Base-by-base conservation (phyloP, 2,329 filamentous ascomycete species). In the Pseudocercospora fijiensis region DNA sequence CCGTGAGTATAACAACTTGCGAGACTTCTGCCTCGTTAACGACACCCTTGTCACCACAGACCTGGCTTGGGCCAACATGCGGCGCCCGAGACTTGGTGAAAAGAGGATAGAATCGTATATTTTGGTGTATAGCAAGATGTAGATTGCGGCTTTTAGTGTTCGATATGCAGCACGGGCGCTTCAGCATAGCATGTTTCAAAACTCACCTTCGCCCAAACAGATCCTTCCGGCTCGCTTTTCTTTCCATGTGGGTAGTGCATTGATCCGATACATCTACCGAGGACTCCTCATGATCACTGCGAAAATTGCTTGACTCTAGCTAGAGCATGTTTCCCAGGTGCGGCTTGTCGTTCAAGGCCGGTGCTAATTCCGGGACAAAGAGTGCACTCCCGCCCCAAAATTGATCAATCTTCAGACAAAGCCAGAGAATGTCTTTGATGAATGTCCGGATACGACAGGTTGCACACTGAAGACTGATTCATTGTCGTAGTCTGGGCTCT, bases 11-110 rank as follows among this genome's bases (percentile, higher is more conserved):
- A 28, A 52, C 2, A 53, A 30, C 4, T 10, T 20, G 6, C 27
- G 20, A 37, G 24, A 37, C 10, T 65, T 63, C 51, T 27, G 41
- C 9, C 37, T 33, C 8, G 26, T 62, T 16, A 57, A 63, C n/a
- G 65, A 67, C 49, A 52, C 58, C 8, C 22, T 56, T 20, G 60
- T 57, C 10, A 16, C 10, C 3, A 27, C 27, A 4, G 13, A 30
- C 13, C 13, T 53, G 4, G 57, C 43, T 2, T 28, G n/a, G 10
- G 11, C 16, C 3, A 60, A 65, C 45, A 51, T 63, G 52, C 8
- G 47, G 51, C 20, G 13, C 7, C 61, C 61, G 20, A 53, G 2
- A 8, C 2, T 53, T n/a, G 6, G 26, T 10, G 11, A 8, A 8
- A n/a, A 30, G 22, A 26, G 16, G 10, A 26, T 28, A n/a, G 22